Percentiles rank a stretch among this genome's conserved stretches.
Conservation (phyloP, 2,329 filamentous ascomycete species). For the Cladobotryum protrusum region DNA sequence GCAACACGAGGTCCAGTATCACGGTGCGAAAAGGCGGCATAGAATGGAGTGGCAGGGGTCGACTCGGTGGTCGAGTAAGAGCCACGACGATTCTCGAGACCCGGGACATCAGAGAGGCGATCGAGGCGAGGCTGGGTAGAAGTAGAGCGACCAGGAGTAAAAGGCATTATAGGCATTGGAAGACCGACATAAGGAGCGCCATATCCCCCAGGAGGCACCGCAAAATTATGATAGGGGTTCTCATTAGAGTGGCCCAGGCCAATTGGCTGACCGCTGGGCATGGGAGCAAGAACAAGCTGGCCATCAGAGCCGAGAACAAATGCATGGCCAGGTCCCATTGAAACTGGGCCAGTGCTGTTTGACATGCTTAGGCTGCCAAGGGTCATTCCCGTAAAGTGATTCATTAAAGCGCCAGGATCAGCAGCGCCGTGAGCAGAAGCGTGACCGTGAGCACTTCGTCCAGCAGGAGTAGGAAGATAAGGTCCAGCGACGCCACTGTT, state of each 20-base stretch:
- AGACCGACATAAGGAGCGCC: constrained; percentile 31
- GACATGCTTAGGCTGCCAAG: constrained; percentile 30
- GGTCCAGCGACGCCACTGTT: constrained; percentile 24
- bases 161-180: constrained; percentile 40
- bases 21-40: constrained; percentile 50
- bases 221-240: constrained; percentile 27
- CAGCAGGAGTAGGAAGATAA: constrained; percentile 26
- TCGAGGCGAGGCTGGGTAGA: constrained; percentile 41
- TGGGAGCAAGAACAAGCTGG: constrained; percentile 32
- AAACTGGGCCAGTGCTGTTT: constrained; percentile 22
- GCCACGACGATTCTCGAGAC: constrained; percentile 58
- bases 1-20: constrained; percentile 56
- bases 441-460: constrained; percentile 25
- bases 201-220: constrained; percentile 27
- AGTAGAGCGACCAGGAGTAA: constrained; percentile 45
- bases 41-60: constrained; percentile 59
- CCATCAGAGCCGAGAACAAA: constrained; percentile 35
- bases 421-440: constrained; percentile 23
- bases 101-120: constrained; percentile 50
- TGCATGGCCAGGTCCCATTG: constrained; percentile 28
- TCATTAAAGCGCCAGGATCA: constrained; percentile 27
- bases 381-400: constrained; percentile 33
- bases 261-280: constrained; percentile 29
- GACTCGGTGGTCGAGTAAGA: constrained; percentile 65
- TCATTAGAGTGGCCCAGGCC: constrained; percentile 30